Evolutionary conservation across 2,329 filamentous ascomycete genomes (phyloP).

Genomic region (Sclerotinia subarctica): DNA sequence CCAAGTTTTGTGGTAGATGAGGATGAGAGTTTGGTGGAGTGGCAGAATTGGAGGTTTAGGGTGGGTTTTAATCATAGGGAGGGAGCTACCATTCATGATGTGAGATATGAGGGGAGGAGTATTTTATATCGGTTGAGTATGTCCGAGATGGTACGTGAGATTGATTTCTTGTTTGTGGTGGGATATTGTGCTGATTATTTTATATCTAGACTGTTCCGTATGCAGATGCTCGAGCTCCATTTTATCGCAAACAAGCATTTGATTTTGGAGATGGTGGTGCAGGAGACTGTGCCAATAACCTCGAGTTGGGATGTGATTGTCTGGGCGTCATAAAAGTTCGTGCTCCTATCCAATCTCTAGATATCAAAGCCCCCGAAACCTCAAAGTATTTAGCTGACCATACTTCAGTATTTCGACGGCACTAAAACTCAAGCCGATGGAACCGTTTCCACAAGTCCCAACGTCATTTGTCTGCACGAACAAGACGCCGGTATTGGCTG

Average conservation of each 20-base stretch:
- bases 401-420: constrained; percentile 52
- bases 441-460: constrained; percentile 50
- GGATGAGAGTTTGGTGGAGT: constrained; percentile 44
- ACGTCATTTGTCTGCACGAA: constrained; percentile 67
- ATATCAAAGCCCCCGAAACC: neutral
- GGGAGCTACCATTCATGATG: constrained; percentile 58
- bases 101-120: constrained; percentile 57
- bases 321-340: constrained; percentile 53
- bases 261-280: constrained; percentile 66
- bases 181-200: neutral
- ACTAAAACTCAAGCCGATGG: constrained; percentile 54
- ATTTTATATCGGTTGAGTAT: constrained; percentile 57
- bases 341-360: no score
- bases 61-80: constrained; percentile 60
- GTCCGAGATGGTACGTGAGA: constrained; percentile 50
- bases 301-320: constrained; percentile 65
- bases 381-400: neutral
- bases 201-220: constrained; percentile 8
- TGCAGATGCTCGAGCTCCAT: constrained; percentile 56
- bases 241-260: constrained; percentile 65
- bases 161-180: neutral
- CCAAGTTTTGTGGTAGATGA: constrained; percentile 53
- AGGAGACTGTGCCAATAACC: constrained; percentile 62
- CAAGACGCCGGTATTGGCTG: constrained; percentile 66
- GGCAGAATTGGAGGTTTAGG: constrained; percentile 60